Conservation (phyloP, 1,139 yeast species). For the Scheffersomyces stambukii region DNA sequence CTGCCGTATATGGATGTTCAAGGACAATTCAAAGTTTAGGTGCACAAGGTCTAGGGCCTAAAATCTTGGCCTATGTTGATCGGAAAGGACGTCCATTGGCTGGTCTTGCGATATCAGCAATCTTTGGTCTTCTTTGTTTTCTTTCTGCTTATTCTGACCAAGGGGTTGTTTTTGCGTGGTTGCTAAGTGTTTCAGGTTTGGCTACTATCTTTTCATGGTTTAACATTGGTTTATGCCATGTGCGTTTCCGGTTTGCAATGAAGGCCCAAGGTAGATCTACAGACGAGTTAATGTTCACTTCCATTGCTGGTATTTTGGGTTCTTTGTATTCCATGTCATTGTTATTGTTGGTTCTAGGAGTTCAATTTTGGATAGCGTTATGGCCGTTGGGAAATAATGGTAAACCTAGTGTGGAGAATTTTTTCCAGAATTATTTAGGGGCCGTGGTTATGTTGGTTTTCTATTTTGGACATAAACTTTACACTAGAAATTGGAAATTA, state of each 20-base stretch:
- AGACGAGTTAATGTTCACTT: constrained; percentile 24
- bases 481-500: constrained; percentile 30
- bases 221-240: constrained; percentile 32
- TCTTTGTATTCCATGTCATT: constrained; percentile 30
- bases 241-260: constrained; percentile 38
- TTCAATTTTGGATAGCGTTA: constrained; percentile 37
- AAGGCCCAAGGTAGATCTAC: constrained; percentile 23
- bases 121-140: constrained; percentile 37
- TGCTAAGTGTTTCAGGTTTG: constrained; percentile 39
- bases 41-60: constrained; percentile 40
- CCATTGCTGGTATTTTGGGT: constrained; percentile 30
- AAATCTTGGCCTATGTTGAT: constrained; percentile 32
- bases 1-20: constrained; percentile 43
- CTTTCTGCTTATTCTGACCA: constrained; percentile 36
- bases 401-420: constrained; percentile 24
- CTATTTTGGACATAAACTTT: constrained; percentile 31
- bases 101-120: constrained; percentile 29
- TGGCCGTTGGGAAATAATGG: constrained; percentile 28
- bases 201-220: constrained; percentile 42
- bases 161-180: constrained; percentile 36
- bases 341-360: constrained; percentile 27
- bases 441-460: constrained; percentile 28
- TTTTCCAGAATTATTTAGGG: constrained; percentile 37
- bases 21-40: constrained; percentile 39
- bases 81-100: constrained; percentile 39